Evolutionary conservation across 257 asterid species (phyloP).

Genomic region (Euphrasia confusa): DNA sequence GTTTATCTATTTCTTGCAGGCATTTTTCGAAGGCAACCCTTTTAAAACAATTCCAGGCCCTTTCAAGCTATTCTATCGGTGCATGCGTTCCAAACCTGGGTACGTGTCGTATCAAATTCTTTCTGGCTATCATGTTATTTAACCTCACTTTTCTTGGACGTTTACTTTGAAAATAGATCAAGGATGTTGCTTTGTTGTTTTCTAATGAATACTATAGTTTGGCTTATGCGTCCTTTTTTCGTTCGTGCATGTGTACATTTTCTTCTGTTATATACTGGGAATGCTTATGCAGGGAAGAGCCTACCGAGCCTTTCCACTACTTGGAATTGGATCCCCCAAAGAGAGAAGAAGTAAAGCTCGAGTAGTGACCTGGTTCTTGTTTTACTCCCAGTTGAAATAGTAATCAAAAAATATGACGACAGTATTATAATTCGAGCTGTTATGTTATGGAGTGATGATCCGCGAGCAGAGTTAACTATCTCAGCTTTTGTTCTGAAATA

Average conservation of each 20-base stretch:
- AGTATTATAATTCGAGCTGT: conserved; percentile 5
- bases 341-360: conserved; percentile 58
- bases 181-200: not conserved
- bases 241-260: not conserved
- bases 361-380: conserved; percentile 27
- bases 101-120: conserved; percentile 25
- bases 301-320: conserved; percentile 78
- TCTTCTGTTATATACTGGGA: not conserved
- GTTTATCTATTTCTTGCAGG: conserved; percentile 37
- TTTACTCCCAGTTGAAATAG: not conserved
- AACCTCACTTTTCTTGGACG: not conserved
- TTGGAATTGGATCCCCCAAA: conserved; percentile 86
- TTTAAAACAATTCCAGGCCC: conserved; percentile 97
- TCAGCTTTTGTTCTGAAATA: conserved; percentile 20
- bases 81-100: conserved; percentile 99
- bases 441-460: conserved; percentile 8
- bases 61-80: conserved; percentile 78
- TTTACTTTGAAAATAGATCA: conserved; percentile 4
- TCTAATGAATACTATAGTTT: not conserved
- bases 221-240: not conserved
- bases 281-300: conserved; percentile 80
- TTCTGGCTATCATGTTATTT: conserved; percentile 1
- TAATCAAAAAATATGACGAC: not conserved
- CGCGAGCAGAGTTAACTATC: not conserved
- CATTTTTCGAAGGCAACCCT: conserved; percentile 94